These are phyloP conservation scores for Verbascum thapsus DNA, from an alignment of 257 asterid genomes.

Conservation along the genomic window DNA sequence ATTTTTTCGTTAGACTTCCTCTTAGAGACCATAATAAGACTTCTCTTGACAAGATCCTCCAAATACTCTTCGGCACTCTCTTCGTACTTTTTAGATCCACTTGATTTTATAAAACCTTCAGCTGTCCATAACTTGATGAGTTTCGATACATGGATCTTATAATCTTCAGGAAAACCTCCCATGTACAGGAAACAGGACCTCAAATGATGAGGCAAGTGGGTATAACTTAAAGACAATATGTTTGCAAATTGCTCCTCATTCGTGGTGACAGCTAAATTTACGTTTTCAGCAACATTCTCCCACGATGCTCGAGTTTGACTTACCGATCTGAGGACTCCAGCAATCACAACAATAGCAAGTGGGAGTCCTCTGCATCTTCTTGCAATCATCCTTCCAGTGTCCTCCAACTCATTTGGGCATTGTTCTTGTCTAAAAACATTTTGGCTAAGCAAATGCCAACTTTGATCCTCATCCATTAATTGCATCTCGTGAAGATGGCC, in stretches of 20 bases:
- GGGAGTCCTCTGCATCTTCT: conserved; percentile 19
- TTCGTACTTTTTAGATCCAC: conserved; percentile 4
- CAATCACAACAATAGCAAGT: conserved; percentile 29
- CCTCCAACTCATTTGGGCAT: background rate
- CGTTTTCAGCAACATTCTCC: conserved; percentile 10
- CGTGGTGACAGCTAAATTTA: background rate
- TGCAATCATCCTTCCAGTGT: conserved; percentile 14
- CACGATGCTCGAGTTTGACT: background rate
- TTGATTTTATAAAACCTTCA: conserved; percentile 19
- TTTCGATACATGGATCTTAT: conserved; percentile 1
- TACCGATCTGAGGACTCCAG: conserved; percentile 8
- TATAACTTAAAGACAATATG: conserved; percentile 24
- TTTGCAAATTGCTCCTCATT: conserved; percentile 18
- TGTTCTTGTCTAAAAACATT: conserved; percentile 5
- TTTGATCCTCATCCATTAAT: background rate
- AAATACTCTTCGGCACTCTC: conserved; percentile 10
- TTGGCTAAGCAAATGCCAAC: conserved; percentile 12
- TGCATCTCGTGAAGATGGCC: conserved; percentile 4
- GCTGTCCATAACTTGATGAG: conserved; percentile 32
- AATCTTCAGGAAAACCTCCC: conserved; percentile 10
- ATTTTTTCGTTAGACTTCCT: conserved; percentile 16
- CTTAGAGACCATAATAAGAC: conserved; percentile 23
- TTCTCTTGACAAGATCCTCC: conserved; percentile 30
- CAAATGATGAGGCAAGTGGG: conserved; percentile 25
- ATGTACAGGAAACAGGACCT: conserved; percentile 26